Conservation (phyloP, 805 yeast species). For the Saturnispora quitensis region DNA sequence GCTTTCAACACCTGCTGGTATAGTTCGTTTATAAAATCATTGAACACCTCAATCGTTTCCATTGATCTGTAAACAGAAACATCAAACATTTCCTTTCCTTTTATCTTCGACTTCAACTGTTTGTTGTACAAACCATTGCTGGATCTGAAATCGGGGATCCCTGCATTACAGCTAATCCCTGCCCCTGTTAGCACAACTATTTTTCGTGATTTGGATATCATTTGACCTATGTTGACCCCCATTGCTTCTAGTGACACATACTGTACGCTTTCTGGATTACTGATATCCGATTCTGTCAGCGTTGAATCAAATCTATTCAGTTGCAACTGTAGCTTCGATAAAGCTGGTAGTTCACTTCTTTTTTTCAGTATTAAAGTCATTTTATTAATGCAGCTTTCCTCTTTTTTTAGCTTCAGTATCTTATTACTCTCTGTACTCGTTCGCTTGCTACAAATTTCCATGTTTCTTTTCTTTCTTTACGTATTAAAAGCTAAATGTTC, state of each 20-base stretch:
- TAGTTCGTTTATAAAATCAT: constrained; percentile 78
- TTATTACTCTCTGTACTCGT: not conserved
- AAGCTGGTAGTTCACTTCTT: not conserved
- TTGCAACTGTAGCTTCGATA: not conserved
- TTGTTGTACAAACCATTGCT: constrained; percentile 68
- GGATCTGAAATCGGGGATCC: constrained; percentile 92
- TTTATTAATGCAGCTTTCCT: not conserved
- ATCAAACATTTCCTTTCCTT: constrained; percentile 90
- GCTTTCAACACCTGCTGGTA: constrained; percentile 58
- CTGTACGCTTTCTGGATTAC: constrained; percentile 2
- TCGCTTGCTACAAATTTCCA: not conserved
- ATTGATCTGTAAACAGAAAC: constrained; percentile 67
- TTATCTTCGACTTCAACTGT: constrained; percentile 40
- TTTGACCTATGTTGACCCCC: constrained; percentile 29
- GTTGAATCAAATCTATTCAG: constrained; percentile 7
- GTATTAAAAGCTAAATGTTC: not conserved
- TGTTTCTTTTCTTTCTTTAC: not conserved
- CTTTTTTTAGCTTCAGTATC: not conserved
- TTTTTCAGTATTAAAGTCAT: constrained; percentile 2
- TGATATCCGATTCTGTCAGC: constrained; percentile 2
- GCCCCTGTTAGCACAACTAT: constrained; percentile 84
- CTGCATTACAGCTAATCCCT: constrained; percentile 94
- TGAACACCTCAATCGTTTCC: constrained; percentile 60
- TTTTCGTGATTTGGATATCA: constrained; percentile 39
- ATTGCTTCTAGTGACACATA: constrained; percentile 4